Percentiles rank a stretch among this genome's conserved stretches.
Conservation (phyloP, 257 asterid genomes). For the Echites panduratus region DNA sequence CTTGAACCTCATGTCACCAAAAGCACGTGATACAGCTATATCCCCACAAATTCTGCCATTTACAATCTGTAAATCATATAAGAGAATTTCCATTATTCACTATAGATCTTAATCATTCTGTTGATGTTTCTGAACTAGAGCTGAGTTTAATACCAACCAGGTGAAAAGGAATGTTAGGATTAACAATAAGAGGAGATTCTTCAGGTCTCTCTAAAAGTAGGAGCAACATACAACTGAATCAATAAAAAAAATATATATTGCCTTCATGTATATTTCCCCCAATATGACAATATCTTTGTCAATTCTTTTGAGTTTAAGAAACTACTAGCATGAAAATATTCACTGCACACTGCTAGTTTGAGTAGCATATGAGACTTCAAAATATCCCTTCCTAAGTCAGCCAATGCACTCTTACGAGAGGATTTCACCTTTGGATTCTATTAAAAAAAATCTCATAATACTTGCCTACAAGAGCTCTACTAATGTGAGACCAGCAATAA, state of each 20-base stretch:
- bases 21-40: slow-evolving; percentile 90
- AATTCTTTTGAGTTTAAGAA: background rate
- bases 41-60: slow-evolving; percentile 95
- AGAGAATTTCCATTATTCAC: slow-evolving; percentile 1
- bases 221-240: background rate
- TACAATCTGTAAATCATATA: slow-evolving; percentile 42
- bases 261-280: background rate
- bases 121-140: background rate
- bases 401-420: background rate
- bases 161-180: background rate
- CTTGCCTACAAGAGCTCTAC: background rate
- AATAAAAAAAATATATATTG: too few species aligned
- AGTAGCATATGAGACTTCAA: background rate
- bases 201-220: background rate
- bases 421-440: background rate
- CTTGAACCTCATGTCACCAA: slow-evolving; percentile 93
- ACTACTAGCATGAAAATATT: background rate
- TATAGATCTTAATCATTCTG: too few species aligned
- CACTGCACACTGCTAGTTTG: background rate
- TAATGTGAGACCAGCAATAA: background rate
- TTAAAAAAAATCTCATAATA: background rate
- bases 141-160: background rate
- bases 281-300: background rate
- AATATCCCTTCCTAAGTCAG: too few species aligned
- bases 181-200: background rate